Evolutionary conservation across 2,329 filamentous ascomycete genomes (phyloP).

Genomic region (Bipolaris cookei): DNA sequence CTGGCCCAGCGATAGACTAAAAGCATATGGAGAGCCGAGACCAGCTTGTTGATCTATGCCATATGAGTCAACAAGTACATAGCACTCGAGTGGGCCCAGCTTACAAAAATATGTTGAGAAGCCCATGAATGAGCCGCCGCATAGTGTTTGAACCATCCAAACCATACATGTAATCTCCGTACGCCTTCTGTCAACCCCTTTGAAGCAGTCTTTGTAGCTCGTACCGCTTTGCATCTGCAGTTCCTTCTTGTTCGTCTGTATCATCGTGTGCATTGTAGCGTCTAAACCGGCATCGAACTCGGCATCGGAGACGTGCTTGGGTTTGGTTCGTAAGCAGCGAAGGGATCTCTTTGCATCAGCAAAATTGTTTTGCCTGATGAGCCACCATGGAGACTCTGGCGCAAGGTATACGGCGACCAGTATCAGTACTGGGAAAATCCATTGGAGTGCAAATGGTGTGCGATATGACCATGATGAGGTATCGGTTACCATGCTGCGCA

Average conservation of each 20-base stretch:
- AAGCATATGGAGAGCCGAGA: slow-evolving; percentile 10
- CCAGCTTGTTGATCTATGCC: slow-evolving; percentile 26
- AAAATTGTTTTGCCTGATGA: slow-evolving; percentile 67
- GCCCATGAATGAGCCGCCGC: slow-evolving; percentile 31
- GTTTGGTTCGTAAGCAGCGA: slow-evolving; percentile 55
- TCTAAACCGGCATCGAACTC: slow-evolving; percentile 56
- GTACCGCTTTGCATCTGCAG: slow-evolving; percentile 68
- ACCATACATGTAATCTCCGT: slow-evolving; percentile 69
- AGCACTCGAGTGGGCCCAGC: not conserved
- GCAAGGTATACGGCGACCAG: slow-evolving; percentile 68
- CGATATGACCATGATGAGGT: slow-evolving; percentile 67
- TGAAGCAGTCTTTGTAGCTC: slow-evolving; percentile 81
- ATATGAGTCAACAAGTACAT: not conserved
- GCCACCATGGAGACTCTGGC: slow-evolving; percentile 74
- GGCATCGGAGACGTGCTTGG: slow-evolving; percentile 11
- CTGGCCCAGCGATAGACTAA: slow-evolving; percentile 13
- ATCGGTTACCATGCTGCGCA: slow-evolving; percentile 67
- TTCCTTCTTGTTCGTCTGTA: slow-evolving; percentile 79
- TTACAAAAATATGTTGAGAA: slow-evolving; percentile 51
- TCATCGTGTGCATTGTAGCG: slow-evolving; percentile 78
- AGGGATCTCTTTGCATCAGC: slow-evolving; percentile 64
- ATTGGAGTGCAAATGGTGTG: slow-evolving; percentile 68
- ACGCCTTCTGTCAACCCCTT: slow-evolving; percentile 74
- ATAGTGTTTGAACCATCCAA: slow-evolving; percentile 52
- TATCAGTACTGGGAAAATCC: slow-evolving; percentile 61